Evolutionary conservation across 1,139 yeast genomes (phyloP).

Genomic region (Kluyveromyces sp.): DNA sequence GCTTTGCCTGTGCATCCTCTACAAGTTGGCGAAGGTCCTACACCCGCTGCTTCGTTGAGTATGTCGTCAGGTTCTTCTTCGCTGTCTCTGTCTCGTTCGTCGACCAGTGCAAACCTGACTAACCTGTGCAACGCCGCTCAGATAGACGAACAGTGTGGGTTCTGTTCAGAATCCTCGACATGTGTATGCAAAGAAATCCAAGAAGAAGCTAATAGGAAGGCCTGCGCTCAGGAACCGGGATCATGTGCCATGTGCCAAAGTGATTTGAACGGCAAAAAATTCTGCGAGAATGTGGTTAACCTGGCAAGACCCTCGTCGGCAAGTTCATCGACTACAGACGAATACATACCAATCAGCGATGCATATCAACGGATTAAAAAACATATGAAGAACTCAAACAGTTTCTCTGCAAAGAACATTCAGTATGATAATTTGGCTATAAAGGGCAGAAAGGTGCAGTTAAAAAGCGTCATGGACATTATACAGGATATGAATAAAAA

Average conservation of each 20-base stretch:
- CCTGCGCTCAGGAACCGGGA: constrained; percentile 87
- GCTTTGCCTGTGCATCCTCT: too few relatives aligned
- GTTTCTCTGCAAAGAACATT: constrained; percentile 1
- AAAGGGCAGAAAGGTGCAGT: constrained; percentile 14
- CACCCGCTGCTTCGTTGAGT: too few relatives aligned
- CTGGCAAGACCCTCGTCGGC: background rate
- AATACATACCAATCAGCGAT: constrained; percentile 13
- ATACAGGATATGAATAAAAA: constrained; percentile 16
- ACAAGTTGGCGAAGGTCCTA: too few relatives aligned
- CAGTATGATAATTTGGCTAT: constrained; percentile 5
- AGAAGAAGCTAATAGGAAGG: constrained; percentile 29
- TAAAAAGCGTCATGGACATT: constrained; percentile 16
- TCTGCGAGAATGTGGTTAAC: constrained; percentile 12
- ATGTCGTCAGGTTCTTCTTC: background rate
- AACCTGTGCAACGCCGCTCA: background rate
- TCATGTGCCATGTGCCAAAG: constrained; percentile 64
- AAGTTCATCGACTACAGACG: constrained; percentile 6
- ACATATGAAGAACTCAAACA: constrained; percentile 11
- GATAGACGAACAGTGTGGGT: constrained; percentile 56
- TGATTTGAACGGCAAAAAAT: constrained; percentile 6
- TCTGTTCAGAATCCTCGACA: constrained; percentile 86
- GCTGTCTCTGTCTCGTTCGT: background rate
- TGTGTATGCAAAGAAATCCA: constrained; percentile 88
- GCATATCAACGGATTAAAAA: constrained; percentile 16
- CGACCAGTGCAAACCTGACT: background rate